Evolutionary conservation across 2,329 filamentous ascomycete genomes (phyloP).

Genomic region (Neopestalotiopsis sp.): DNA sequence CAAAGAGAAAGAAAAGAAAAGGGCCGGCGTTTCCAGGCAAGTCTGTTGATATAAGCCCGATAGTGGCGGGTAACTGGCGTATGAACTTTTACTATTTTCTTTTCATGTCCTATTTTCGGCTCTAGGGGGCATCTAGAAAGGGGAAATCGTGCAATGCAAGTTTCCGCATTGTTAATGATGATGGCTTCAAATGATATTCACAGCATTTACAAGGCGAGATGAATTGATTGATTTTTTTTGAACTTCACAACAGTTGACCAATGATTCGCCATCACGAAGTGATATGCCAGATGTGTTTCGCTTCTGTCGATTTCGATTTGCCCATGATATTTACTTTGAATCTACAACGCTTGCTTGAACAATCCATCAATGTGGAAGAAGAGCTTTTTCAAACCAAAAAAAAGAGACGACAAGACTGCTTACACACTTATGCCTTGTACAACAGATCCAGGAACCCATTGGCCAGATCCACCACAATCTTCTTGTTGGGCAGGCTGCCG

Average conservation of each 20-base stretch:
- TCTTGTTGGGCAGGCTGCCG: constrained; percentile 93
- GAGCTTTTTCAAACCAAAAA: background rate
- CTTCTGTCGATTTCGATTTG: background rate
- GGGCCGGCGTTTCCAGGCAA: background rate
- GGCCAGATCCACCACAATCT: constrained; percentile 87
- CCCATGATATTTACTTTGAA: background rate
- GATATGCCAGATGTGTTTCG: background rate
- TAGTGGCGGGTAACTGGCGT: background rate
- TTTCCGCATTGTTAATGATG: background rate
- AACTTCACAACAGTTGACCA: no score
- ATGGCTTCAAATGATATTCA: background rate
- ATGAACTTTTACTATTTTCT: background rate
- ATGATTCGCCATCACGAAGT: no score
- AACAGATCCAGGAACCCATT: constrained; percentile 90
- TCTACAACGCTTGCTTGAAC: background rate
- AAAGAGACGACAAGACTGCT: background rate
- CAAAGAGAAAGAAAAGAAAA: background rate
- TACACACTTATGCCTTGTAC: constrained; percentile 74
- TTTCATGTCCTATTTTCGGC: background rate
- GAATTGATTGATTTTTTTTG: background rate
- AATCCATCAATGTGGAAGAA: background rate
- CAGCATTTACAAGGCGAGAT: background rate
- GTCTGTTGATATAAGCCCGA: background rate
- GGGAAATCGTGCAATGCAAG: background rate
- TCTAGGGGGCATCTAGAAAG: background rate